Base-by-base conservation (phyloP, 1,284 basidiomycete species). In the Irpex sp. region DNA sequence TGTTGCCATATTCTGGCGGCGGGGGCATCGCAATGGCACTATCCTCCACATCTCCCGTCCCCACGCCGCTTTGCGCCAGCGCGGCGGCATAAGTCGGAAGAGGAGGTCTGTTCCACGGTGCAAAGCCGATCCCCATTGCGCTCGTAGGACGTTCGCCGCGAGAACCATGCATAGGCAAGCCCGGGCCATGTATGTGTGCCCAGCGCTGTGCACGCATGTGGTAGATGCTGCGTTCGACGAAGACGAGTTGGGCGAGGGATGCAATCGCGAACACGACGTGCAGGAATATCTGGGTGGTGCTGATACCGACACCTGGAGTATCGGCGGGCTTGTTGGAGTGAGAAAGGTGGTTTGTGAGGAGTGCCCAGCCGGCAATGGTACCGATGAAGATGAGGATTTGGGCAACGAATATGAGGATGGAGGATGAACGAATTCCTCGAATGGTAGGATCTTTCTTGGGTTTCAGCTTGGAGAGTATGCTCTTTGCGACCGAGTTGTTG, bases 21-120 rank as follows among this genome's bases (percentile, higher is more conserved):
- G 88, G 88, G 3, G 85, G 80, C 11, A 78, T 79, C 5, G 87
- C 88, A 65, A 89, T 89, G 39, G 81, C 71, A 70, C 82, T 78
- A 71, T 89, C 88, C 69, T 90, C 89, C 26, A 88, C 88, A 71
- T 90, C 88, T 37, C 88, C 89, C 1, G 89, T 90, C n/a, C 85
- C 84, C 9, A 77, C 77, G 21, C 88, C 88, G 71, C 83, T 86
- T 67, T 88, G 81, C 15, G 84, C 82, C n/a, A 91, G 77, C 4
- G 85, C 83, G 31, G 87, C 85, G 3, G 87, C 87, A 70, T 90
- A 90, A 2, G 87, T 88, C 0, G 88, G 88, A 53, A 90, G 75
- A 6, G 87, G 81, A 0, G 87, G 86, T 17, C 88, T 78, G 71
- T 86, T 85, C 89, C 88, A 90, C 1, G 88, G 89, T 9, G 86